Evolutionary conservation across 1,139 yeast genomes (phyloP), one percentile per base, ranked within the genome.

Genomic region (Candida pseudocylindracea): DNA sequence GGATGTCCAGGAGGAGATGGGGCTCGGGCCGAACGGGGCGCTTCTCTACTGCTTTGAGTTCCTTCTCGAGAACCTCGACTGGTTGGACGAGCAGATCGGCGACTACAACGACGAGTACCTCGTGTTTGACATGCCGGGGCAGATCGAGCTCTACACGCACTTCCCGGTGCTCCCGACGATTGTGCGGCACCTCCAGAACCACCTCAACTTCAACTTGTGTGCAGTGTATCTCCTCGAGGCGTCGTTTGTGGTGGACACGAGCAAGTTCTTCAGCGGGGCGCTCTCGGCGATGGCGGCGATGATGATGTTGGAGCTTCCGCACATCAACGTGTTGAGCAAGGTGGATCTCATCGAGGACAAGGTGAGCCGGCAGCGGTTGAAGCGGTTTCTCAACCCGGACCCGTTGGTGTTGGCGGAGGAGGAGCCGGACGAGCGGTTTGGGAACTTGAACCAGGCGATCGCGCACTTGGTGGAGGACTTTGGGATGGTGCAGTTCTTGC

Each of bases 81-180:
- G 98, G 99, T 55, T 88, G 30, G 98, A 88, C 44, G 93, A 81
- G 43, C 93, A 83, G 46, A 74, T 91, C 40, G 94, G 95, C 9
- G 94, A 83, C 39, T 83, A 60, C 48, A 85, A 79, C 42, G 96
- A 91, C 45, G 96, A 88, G 46, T 88, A 81, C 45, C 58, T 88
- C 41, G 81, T 88, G 28, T 81, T 88, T 50, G 99, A 91, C 50
- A 85, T 96, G 51, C 99, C 99, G 0, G 98, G 98, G 2, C 99
- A 88, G 50, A 85, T 91, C 39, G 99, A 88, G 50, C 62, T 88
- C 29, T 88, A 88, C 50, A 83, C 94, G 3, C 99, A 88, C 51
- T 71, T 85, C 27, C 96, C 98, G 0, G 88, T 83, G 7, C 59
- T 88, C 32, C 98, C 98, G 2, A 67, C 81, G 5, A 70, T 88